These are phyloP conservation scores for Umbelopsis sp. DNA, from an alignment of 192 early-diverging fungal genomes.

Conservation along the genomic window DNA sequence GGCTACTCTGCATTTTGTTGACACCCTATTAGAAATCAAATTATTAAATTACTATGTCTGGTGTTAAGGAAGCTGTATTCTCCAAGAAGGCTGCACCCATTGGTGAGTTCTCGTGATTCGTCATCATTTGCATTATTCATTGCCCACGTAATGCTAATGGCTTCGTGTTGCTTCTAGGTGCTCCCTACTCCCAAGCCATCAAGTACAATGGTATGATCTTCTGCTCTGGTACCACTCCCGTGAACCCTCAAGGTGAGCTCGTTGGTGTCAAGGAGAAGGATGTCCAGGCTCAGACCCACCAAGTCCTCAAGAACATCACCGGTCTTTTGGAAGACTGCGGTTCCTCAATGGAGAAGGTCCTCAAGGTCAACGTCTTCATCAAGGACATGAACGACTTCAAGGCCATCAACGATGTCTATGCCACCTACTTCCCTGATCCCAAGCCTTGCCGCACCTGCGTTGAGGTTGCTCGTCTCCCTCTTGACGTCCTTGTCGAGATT, in stretches of 20 bases:
- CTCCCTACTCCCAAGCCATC: constrained; percentile 57
- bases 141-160: not conserved
- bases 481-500: constrained; percentile 88
- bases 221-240: constrained; percentile 70
- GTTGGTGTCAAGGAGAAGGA: constrained; percentile 39
- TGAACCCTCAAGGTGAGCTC: constrained; percentile 72
- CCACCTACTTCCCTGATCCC: constrained; percentile 47
- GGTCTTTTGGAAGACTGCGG: constrained; percentile 79
- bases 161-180: not conserved
- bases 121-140: not conserved
- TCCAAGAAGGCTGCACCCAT: constrained; percentile 23
- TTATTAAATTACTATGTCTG: constrained; percentile 4
- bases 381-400: constrained; percentile 88
- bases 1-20: not conserved
- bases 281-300: constrained; percentile 68
- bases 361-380: constrained; percentile 93
- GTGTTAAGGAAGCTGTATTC: constrained; percentile 18
- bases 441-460: constrained; percentile 74
- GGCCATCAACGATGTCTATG: constrained; percentile 89
- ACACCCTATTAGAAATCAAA: not conserved
- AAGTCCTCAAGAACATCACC: constrained; percentile 79
- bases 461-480: constrained; percentile 86
- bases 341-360: constrained; percentile 77
- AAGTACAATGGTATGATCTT: constrained; percentile 81
- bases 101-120: not conserved